A percentile compares a stretch with the other conserved stretches of the same genome.
phyloP scores from a whole-genome alignment of 345 rosid species.

The Pugionium cornutum region DNA sequence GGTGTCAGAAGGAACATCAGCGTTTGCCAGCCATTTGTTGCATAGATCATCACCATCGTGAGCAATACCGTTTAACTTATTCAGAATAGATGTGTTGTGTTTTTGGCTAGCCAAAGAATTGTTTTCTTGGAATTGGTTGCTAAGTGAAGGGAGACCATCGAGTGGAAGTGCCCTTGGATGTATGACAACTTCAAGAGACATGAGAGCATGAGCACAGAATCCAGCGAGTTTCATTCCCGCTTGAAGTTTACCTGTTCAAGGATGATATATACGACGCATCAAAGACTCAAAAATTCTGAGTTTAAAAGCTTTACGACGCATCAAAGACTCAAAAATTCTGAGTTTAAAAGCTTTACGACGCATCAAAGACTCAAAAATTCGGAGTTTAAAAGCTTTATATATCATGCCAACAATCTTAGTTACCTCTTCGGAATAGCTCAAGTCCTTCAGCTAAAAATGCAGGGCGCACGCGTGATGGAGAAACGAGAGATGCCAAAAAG shows the following conservation, averaged over 20 bases:
- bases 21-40: constrained; percentile 44
- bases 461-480: constrained; percentile 62
- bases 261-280: constrained; percentile 23
- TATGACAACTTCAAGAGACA: constrained; percentile 74
- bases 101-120: constrained; percentile 37
- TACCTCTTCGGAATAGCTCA: constrained; percentile 82
- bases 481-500: constrained; percentile 72
- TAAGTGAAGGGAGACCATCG: constrained; percentile 44
- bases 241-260: constrained; percentile 54
- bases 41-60: constrained; percentile 49
- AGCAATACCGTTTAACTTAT: constrained; percentile 32
- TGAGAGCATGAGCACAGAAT: constrained; percentile 73
- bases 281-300: not conserved
- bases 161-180: constrained; percentile 80
- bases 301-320: constrained; percentile 14
- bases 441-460: constrained; percentile 61
- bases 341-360: constrained; percentile 11
- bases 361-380: constrained; percentile 3
- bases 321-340: constrained; percentile 2
- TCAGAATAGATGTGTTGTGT: constrained; percentile 33
- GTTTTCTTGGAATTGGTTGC: constrained; percentile 32
- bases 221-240: constrained; percentile 57
- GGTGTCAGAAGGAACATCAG: constrained; percentile 31
- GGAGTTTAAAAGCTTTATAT: not conserved
- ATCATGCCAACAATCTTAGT: not conserved